A percentile compares a stretch with the other conserved stretches of the same genome.
Conservation (phyloP, 768 basidiomycete genomes). For the Tricholoma sp. region DNA sequence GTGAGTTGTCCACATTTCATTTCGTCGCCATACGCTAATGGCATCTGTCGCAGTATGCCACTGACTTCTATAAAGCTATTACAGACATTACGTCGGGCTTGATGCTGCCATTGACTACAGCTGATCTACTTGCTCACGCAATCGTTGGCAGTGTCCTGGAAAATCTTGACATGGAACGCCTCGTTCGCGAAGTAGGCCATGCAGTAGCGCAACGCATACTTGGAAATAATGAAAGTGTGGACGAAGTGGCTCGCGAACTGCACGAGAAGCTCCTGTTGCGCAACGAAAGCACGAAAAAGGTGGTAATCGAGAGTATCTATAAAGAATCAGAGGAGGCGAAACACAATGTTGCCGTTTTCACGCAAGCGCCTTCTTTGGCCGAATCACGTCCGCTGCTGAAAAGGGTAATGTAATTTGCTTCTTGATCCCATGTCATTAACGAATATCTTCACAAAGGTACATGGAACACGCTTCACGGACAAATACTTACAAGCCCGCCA, state of each 20-base stretch:
- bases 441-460: conserved; percentile 50
- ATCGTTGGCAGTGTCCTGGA: conserved; percentile 96
- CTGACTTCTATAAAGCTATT: conserved; percentile 92
- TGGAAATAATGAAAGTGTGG: conserved; percentile 91
- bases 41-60: conserved; percentile 57
- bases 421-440: conserved; percentile 7
- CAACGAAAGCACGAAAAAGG: conserved; percentile 96
- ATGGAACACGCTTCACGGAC: conserved; percentile 95
- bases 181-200: conserved; percentile 90
- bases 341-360: conserved; percentile 88
- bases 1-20: conserved; percentile 36
- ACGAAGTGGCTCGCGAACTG: conserved; percentile 91
- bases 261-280: conserved; percentile 87
- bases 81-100: conserved; percentile 90
- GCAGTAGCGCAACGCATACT: conserved; percentile 91
- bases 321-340: conserved; percentile 82
- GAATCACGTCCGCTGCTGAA: conserved; percentile 76
- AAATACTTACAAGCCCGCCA: conserved; percentile 83
- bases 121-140: conserved; percentile 89
- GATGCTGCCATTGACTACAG: conserved; percentile 95
- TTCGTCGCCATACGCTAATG: neutral
- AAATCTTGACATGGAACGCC: conserved; percentile 96
- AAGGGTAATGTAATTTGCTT: conserved; percentile 45
- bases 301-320: conserved; percentile 95
- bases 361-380: conserved; percentile 58